Conservation (phyloP, 176 grass and related monocot species). For the Oryza nivara region DNA sequence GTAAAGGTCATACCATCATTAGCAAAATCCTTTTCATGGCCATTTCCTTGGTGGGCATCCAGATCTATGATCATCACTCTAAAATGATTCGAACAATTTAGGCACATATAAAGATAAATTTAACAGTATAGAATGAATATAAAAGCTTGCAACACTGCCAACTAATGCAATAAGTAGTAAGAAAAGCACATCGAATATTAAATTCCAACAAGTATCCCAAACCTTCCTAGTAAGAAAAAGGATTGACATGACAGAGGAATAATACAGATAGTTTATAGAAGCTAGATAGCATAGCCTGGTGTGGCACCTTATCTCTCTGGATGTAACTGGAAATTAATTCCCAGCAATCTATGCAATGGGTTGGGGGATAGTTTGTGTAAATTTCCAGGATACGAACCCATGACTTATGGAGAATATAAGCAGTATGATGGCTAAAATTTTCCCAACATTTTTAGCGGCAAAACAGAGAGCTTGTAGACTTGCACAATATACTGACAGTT, state of each 20-base stretch:
- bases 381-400: not conserved
- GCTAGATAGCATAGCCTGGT: not conserved
- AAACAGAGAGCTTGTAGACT: not conserved
- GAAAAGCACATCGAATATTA: not conserved
- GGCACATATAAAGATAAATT: conserved; percentile 10
- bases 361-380: not conserved
- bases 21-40: conserved; percentile 89
- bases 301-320: too few relatives aligned
- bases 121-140: not conserved
- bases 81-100: conserved; percentile 30
- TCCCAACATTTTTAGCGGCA: not conserved
- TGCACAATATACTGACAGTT: not conserved
- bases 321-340: not conserved
- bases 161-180: not conserved
- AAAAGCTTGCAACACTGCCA: not conserved
- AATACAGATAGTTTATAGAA: conserved; percentile 10
- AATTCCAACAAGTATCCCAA: not conserved
- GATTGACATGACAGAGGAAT: not conserved
- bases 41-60: conserved; percentile 99
- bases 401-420: not conserved
- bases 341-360: not conserved
- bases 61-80: conserved; percentile 97
- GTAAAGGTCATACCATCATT: conserved; percentile 56
- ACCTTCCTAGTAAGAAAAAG: conserved; percentile 4
- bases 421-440: not conserved